Percentiles rank a stretch among this genome's conserved stretches.
These are phyloP conservation scores for Ogataea methanolica DNA, from an alignment of 805 yeast species.

Conservation along the genomic window DNA sequence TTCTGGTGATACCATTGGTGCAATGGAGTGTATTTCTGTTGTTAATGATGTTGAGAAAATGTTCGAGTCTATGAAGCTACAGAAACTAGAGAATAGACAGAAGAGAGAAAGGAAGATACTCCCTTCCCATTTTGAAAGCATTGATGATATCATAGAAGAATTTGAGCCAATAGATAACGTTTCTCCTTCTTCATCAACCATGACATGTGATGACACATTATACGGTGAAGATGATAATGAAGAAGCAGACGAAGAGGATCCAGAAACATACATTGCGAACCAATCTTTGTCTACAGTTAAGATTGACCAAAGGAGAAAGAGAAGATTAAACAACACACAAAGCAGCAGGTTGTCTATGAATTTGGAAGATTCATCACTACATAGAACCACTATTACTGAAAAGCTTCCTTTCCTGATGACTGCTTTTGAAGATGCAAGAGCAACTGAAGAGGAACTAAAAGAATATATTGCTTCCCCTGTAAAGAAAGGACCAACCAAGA, in stretches of 20 bases:
- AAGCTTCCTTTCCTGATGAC: slow-evolving; percentile 63
- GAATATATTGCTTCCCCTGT: slow-evolving; percentile 9
- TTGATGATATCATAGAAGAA: slow-evolving; percentile 2
- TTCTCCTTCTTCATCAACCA: slow-evolving; percentile 8
- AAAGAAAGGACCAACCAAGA: not conserved
- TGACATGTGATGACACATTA: slow-evolving; percentile 9
- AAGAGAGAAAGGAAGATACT: slow-evolving; percentile 7
- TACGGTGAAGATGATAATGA: slow-evolving; percentile 11
- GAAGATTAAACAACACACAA: slow-evolving; percentile 6
- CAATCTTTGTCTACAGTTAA: slow-evolving; percentile 12
- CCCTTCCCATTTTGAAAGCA: not conserved
- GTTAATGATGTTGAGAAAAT: slow-evolving; percentile 68
- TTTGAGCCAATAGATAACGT: slow-evolving; percentile 5
- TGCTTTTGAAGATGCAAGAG: slow-evolving; percentile 62
- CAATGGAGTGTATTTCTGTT: slow-evolving; percentile 63
- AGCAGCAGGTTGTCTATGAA: slow-evolving; percentile 3
- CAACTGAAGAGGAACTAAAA: slow-evolving; percentile 47
- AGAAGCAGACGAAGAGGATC: not conserved
- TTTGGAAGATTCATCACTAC: slow-evolving; percentile 32
- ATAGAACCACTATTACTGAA: slow-evolving; percentile 52
- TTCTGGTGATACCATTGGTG: slow-evolving; percentile 49
- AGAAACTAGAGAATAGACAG: slow-evolving; percentile 9
- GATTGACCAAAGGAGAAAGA: slow-evolving; percentile 14
- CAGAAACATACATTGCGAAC: slow-evolving; percentile 2
- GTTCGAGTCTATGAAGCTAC: slow-evolving; percentile 51